phyloP scores from a whole-genome alignment of 164 flowering plant species.

The Malania oleifera region DNA sequence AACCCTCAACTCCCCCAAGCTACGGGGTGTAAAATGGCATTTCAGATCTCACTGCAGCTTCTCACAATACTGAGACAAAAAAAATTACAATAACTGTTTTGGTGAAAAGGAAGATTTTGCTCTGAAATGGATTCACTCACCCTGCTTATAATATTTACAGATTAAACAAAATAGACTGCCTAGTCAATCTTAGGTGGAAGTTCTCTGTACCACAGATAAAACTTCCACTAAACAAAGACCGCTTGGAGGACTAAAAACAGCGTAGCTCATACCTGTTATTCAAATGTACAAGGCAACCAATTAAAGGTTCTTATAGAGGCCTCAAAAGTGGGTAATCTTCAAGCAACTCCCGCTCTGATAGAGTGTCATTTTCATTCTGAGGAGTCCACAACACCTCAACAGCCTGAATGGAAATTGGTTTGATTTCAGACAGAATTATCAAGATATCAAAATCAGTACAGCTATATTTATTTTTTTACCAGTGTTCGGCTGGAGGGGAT shows the following conservation, averaged over 20 bases:
- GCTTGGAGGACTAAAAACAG: no score
- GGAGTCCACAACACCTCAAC: slow-evolving; percentile 99
- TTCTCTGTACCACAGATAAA: no score
- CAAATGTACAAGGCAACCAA: not conserved
- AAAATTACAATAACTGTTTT: not conserved
- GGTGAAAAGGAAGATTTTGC: not conserved
- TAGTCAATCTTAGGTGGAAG: no score
- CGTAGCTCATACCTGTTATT: not conserved
- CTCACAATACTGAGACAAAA: no score
- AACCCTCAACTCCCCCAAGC: not conserved
- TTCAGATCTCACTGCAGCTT: not conserved
- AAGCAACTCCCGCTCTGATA: slow-evolving; percentile 77
- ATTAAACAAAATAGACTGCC: not conserved
- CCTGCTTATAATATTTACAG: not conserved
- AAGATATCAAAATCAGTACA: not conserved
- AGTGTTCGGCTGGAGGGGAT: slow-evolving; percentile 65
- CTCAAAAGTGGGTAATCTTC: slow-evolving; percentile 92
- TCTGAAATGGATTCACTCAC: not conserved
- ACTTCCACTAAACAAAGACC: no score
- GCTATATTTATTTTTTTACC: slow-evolving; percentile 27
- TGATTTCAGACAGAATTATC: slow-evolving; percentile 7
- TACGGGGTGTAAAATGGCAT: not conserved
- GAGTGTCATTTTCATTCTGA: slow-evolving; percentile 80
- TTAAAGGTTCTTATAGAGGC: slow-evolving; percentile 43
- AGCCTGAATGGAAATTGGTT: slow-evolving; percentile 45